Conservation (phyloP, 331 rosid species). For the Acacia concinna region DNA sequence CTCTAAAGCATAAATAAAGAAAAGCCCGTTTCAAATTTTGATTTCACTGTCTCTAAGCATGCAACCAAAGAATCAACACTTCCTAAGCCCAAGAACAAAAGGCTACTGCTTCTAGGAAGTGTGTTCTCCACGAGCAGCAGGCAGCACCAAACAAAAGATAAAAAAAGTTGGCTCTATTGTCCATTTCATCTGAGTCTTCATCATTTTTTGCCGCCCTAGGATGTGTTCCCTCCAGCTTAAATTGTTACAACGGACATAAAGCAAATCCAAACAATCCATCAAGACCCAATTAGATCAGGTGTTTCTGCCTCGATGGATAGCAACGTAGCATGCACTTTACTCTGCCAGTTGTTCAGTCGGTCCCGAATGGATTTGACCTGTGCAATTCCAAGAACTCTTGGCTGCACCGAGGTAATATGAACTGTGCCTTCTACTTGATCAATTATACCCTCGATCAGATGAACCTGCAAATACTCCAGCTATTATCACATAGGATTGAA, state of each 20-base stretch:
- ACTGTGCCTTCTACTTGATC: slow-evolving; percentile 96
- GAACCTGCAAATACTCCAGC: slow-evolving; percentile 63
- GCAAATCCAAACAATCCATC: slow-evolving; percentile 37
- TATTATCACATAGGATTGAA: neutral
- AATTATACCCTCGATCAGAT: slow-evolving; percentile 94
- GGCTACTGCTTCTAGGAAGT: slow-evolving; percentile 40
- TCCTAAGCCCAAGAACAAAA: slow-evolving; percentile 53
- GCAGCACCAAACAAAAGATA: slow-evolving; percentile 53
- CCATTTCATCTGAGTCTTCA: slow-evolving; percentile 43
- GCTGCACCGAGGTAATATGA: slow-evolving; percentile 98
- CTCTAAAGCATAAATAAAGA: slow-evolving; percentile 40
- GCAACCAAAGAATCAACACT: slow-evolving; percentile 57
- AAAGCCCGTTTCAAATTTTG: slow-evolving; percentile 44
- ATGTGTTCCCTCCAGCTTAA: slow-evolving; percentile 38
- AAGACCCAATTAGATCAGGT: slow-evolving; percentile 90
- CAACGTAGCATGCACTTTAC: slow-evolving; percentile 83
- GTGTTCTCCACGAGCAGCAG: slow-evolving; percentile 37
- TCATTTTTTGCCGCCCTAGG: slow-evolving; percentile 34
- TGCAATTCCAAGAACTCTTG: slow-evolving; percentile 88
- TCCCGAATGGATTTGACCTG: slow-evolving; percentile 89
- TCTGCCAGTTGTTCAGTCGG: slow-evolving; percentile 79
- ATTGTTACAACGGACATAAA: slow-evolving; percentile 57
- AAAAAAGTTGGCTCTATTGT: slow-evolving; percentile 48
- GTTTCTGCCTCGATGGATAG: slow-evolving; percentile 96
- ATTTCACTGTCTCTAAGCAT: slow-evolving; percentile 55